These are phyloP conservation scores for Vanrija humicola DNA, from an alignment of 1,284 basidiomycete species.

Conservation along the genomic window DNA sequence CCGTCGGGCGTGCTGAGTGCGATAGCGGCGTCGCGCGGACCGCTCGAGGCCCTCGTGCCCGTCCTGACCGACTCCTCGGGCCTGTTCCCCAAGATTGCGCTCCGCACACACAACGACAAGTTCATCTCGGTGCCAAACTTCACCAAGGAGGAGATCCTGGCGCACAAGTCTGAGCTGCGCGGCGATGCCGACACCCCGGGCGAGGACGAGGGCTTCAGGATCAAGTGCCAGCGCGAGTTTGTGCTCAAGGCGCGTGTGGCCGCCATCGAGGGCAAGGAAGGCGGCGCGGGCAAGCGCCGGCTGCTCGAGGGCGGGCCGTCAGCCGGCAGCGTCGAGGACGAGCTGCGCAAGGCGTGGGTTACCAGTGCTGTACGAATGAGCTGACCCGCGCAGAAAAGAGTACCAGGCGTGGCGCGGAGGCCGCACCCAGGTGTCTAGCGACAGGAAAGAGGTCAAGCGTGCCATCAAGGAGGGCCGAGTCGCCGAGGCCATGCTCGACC, in stretches of 20 bases:
- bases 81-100: constrained; percentile 28
- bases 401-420: constrained; percentile 84
- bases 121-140: constrained; percentile 34
- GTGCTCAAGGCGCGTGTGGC: constrained; percentile 67
- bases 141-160: constrained; percentile 9
- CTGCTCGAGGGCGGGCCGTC: constrained; percentile 56
- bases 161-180: constrained; percentile 60
- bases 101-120: constrained; percentile 34
- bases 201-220: constrained; percentile 74
- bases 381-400: constrained; percentile 54
- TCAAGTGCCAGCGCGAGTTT: constrained; percentile 86
- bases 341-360: constrained; percentile 44
- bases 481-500: constrained; percentile 81
- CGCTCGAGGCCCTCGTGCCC: constrained; percentile 47
- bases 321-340: constrained; percentile 50
- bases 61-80: constrained; percentile 11
- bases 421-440: constrained; percentile 58
- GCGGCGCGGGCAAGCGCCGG: constrained; percentile 49
- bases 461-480: constrained; percentile 82
- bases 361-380: too few species aligned
- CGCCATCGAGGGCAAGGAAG: constrained; percentile 3
- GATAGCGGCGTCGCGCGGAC: constrained; percentile 44
- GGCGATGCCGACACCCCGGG: constrained; percentile 78
- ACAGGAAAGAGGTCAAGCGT: constrained; percentile 68
- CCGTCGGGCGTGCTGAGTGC: constrained; percentile 44